Conservation (phyloP, 1,284 basidiomycete genomes). For the Papiliotrema terrestris region DNA sequence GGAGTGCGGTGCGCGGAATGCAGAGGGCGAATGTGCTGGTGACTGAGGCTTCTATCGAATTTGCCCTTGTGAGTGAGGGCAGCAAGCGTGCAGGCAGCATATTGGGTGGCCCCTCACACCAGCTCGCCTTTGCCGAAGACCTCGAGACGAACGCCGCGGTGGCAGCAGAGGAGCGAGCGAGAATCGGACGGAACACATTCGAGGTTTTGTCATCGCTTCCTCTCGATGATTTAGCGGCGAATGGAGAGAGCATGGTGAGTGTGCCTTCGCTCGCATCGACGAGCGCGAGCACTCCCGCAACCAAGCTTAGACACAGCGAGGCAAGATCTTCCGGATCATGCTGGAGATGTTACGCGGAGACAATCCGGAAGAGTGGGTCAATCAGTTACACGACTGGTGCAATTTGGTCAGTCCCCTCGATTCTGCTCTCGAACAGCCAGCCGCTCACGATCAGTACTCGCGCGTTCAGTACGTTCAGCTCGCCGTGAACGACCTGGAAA, state of each 20-base stretch:
- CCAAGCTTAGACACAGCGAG: conserved; percentile 11
- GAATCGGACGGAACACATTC: conserved; percentile 19
- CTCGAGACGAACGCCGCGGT: conserved; percentile 16
- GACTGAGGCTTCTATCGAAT: conserved; percentile 37
- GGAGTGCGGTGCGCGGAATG: conserved; percentile 32
- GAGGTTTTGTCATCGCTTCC: conserved; percentile 25
- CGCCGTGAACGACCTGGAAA: background rate
- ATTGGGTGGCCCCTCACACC: background rate
- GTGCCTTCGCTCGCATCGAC: background rate
- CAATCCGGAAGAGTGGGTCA: conserved; percentile 19
- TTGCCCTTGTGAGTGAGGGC: conserved; percentile 33
- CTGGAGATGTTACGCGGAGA: conserved; percentile 21
- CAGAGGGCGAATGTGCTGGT: conserved; percentile 42
- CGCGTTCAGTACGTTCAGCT: conserved; percentile 31
- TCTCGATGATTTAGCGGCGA: conserved; percentile 41
- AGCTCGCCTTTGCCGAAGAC: conserved; percentile 25
- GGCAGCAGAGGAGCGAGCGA: conserved; percentile 15
- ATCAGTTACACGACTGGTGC: conserved; percentile 33
- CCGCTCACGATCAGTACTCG: conserved; percentile 17
- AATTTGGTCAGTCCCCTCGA: conserved; percentile 17
- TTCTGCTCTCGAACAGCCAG: background rate
- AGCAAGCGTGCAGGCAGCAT: background rate
- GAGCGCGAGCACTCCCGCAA: background rate
- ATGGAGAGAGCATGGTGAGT: conserved; percentile 42
- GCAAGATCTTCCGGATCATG: conserved; percentile 33